These are phyloP conservation scores for Phytophthora sojae DNA, from an alignment of 352 stramenopile genomes.

Conservation along the genomic window DNA sequence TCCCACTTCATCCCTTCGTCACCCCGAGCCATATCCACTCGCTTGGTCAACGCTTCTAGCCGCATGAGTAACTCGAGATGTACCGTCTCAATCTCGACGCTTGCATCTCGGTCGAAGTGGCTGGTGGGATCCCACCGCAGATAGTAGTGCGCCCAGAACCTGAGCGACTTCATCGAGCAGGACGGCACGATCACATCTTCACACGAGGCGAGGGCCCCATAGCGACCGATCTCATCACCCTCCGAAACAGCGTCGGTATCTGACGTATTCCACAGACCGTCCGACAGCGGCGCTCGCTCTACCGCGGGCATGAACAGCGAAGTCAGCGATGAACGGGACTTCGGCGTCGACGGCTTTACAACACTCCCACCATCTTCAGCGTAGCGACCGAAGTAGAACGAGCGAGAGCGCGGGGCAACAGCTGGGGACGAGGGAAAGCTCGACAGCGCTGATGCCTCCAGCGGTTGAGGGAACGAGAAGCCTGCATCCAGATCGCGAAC, in stretches of 20 bases:
- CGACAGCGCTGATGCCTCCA: conserved; percentile 38
- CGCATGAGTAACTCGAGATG: conserved; percentile 58
- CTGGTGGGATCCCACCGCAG: conserved; percentile 77
- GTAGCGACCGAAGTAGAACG: conserved; percentile 21
- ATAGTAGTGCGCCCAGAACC: conserved; percentile 86
- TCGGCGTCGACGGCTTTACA: conserved; percentile 26
- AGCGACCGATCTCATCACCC: conserved; percentile 47
- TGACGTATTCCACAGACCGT: conserved; percentile 40
- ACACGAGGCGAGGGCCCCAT: conserved; percentile 37
- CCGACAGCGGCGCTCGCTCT: conserved; percentile 35
- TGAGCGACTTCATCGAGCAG: conserved; percentile 69
- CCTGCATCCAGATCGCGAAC: conserved; percentile 65
- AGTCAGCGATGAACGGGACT: conserved; percentile 42
- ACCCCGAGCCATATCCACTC: conserved; percentile 31
- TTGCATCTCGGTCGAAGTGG: conserved; percentile 64
- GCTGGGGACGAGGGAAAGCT: conserved; percentile 35
- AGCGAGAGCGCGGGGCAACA: conserved; percentile 27
- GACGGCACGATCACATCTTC: conserved; percentile 79
- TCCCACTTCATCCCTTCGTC: conserved; percentile 45
- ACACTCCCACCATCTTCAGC: conserved; percentile 15
- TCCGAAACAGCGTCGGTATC: conserved; percentile 46
- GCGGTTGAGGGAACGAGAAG: conserved; percentile 59
- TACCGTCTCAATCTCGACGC: conserved; percentile 63
- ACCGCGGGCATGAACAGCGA: conserved; percentile 42
- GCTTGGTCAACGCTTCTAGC: conserved; percentile 40